Conservation (phyloP, 306 rosid genomes). For the Prunus fruticosa region DNA sequence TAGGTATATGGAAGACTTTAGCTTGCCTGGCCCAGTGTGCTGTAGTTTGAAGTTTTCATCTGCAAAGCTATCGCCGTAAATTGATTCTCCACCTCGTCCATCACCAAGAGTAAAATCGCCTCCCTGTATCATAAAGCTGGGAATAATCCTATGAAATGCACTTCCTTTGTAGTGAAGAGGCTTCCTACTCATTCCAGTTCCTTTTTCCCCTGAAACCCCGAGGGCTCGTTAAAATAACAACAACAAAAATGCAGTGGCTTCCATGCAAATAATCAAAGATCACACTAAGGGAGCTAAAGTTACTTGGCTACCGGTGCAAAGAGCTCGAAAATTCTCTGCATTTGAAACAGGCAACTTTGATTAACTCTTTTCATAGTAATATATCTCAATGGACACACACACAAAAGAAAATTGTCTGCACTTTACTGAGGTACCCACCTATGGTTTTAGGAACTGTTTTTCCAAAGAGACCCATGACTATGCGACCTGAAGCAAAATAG, state of each 20-base stretch:
- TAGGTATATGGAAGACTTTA: slow-evolving; percentile 1
- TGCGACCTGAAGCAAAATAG: slow-evolving; percentile 54
- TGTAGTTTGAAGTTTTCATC: slow-evolving; percentile 79
- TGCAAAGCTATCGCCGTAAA: slow-evolving; percentile 68
- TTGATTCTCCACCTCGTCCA: slow-evolving; percentile 89
- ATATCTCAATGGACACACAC: background rate
- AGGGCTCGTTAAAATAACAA: slow-evolving; percentile 3
- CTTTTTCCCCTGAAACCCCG: slow-evolving; percentile 76
- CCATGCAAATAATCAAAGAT: background rate
- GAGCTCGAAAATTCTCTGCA: slow-evolving; percentile 89
- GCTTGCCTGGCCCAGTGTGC: slow-evolving; percentile 75
- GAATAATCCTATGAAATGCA: slow-evolving; percentile 77
- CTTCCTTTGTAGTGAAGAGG: slow-evolving; percentile 78
- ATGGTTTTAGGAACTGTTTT: slow-evolving; percentile 70
- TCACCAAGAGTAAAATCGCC: slow-evolving; percentile 84
- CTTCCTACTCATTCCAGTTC: slow-evolving; percentile 56
- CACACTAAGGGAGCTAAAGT: slow-evolving; percentile 31
- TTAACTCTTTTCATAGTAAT: background rate
- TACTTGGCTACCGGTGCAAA: slow-evolving; percentile 77
- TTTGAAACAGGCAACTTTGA: slow-evolving; percentile 21
- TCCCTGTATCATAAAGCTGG: slow-evolving; percentile 85
- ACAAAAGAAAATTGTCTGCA: background rate
- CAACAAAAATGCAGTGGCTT: slow-evolving; percentile 3
- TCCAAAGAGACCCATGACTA: slow-evolving; percentile 78
- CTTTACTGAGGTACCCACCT: slow-evolving; percentile 41